phyloP scores from a whole-genome alignment of 768 basidiomycete genomes.

The Mycena vitilis region DNA sequence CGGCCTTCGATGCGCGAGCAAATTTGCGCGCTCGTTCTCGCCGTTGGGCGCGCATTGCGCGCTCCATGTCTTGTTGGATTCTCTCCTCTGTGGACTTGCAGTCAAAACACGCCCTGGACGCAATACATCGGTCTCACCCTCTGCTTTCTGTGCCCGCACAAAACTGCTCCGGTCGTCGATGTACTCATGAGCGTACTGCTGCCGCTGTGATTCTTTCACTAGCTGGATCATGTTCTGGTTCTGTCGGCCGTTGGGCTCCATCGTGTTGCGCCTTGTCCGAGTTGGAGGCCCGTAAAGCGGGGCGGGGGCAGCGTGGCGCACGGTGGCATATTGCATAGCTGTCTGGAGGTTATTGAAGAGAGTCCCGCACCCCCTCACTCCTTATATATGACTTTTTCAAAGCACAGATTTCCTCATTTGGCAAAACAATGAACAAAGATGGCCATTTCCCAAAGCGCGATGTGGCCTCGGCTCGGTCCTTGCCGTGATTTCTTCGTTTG shows the following conservation, averaged over 20 bases:
- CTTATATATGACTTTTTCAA: conserved; percentile 18
- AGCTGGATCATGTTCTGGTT: conserved; percentile 24
- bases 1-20: conserved; percentile 10
- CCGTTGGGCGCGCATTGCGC: conserved; percentile 29
- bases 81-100: conserved; percentile 23
- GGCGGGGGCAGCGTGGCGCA: conserved; percentile 11
- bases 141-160: conserved; percentile 25
- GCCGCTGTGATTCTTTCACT: conserved; percentile 30
- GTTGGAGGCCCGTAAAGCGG: conserved; percentile 1
- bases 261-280: conserved; percentile 30
- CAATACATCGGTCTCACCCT: conserved; percentile 22
- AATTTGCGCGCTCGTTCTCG: conserved; percentile 29
- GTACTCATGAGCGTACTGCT: conserved; percentile 28
- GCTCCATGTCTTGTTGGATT: conserved; percentile 33
- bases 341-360: not conserved
- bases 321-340: conserved; percentile 31
- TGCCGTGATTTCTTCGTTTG: conserved; percentile 4
- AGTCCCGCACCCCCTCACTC: not conserved
- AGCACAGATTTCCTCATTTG: conserved; percentile 7
- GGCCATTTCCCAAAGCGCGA: conserved; percentile 7
- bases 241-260: conserved; percentile 22
- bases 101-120: not conserved
- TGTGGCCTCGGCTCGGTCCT: not conserved
- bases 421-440: conserved; percentile 22
- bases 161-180: conserved; percentile 35